Evolutionary conservation across 768 basidiomycete genomes (phyloP).

Genomic region (Mycena olivaceomarginata): DNA sequence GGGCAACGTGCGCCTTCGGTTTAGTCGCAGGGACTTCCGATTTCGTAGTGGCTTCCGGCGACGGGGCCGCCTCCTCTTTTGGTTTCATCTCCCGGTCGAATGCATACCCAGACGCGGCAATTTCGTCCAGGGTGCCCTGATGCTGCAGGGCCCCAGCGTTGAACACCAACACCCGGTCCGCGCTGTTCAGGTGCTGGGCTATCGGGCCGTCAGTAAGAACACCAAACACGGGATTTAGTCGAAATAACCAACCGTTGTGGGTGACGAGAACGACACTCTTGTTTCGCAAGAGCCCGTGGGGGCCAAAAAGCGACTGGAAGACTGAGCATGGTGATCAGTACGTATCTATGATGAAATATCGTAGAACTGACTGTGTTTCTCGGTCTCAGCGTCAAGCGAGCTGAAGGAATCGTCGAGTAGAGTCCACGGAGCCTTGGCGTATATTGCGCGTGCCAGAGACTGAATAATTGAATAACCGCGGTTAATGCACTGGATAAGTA

Average conservation of each 20-base stretch:
- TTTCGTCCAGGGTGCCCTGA: constrained; percentile 71
- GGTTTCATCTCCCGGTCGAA: not conserved
- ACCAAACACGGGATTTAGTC: no score
- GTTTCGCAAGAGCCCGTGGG: not conserved
- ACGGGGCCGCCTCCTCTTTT: no score
- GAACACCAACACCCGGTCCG: constrained; percentile 75
- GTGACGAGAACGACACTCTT: constrained; percentile 5
- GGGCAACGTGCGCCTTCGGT: constrained; percentile 2
- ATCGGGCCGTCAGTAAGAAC: no score
- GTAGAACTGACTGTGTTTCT: not conserved
- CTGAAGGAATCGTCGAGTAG: constrained; percentile 77
- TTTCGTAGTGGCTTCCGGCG: no score
- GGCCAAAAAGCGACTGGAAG: constrained; percentile 51
- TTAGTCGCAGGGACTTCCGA: not conserved
- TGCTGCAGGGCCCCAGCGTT: constrained; percentile 75
- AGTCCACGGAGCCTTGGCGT: constrained; percentile 74
- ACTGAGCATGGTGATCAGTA: not conserved
- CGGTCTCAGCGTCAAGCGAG: constrained; percentile 54
- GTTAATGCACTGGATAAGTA: not conserved
- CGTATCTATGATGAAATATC: no score
- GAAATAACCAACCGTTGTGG: not conserved
- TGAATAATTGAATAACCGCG: not conserved
- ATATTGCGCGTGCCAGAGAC: constrained; percentile 75
- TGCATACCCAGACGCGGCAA: constrained; percentile 52
- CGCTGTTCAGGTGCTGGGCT: constrained; percentile 73